Base-by-base conservation (phyloP, 1,139 yeast species). In the Pichia kudriavzevii region DNA sequence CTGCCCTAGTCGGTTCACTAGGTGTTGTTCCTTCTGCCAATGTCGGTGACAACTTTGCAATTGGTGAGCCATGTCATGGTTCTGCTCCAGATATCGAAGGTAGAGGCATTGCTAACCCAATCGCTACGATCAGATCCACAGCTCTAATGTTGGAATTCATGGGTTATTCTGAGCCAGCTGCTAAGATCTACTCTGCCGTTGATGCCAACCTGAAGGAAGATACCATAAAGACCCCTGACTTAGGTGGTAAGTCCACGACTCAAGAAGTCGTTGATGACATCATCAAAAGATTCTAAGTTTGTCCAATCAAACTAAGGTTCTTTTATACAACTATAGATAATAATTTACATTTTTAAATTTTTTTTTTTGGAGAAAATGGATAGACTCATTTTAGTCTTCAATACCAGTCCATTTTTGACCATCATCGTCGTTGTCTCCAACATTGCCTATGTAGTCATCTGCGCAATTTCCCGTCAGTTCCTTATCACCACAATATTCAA, bases 1-100 rank as follows among this genome's bases (percentile, higher is more conserved):
- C 98, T 52, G 98, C 98, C 19, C 73, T 91, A 43, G 98, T 91
- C 30, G 98, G 98, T 34, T 91, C 98, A 22, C 74, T 91, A 46
- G 98, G 98, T 57, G 95, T 91, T 41, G 97, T 93, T 42, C 98
- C 98, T 52, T 81, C 94, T 39, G 97, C 97, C 46, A 91, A 91
- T 56, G 98, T 91, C 39, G 98, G 98, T 54, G 95, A 87, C 56
- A 66, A 70, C 59, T 91, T 91, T 56, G 96, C 94, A 46, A 87
- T 91, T 59, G 98, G 98, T 60, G 98, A 91, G 65, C 98, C 98
- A 55, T 88, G 97, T 60, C 98, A 91, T 64, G 98, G 98, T 43
- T 83, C 95, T 42, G 98, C 98, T 39, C 98, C 98, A 38, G 98
- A 91, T 60, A 91, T 91, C 48, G 95, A 87, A 59, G 98, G 98